Evolutionary conservation across 768 basidiomycete species (phyloP).

Genomic region (Leccinellum albellum): DNA sequence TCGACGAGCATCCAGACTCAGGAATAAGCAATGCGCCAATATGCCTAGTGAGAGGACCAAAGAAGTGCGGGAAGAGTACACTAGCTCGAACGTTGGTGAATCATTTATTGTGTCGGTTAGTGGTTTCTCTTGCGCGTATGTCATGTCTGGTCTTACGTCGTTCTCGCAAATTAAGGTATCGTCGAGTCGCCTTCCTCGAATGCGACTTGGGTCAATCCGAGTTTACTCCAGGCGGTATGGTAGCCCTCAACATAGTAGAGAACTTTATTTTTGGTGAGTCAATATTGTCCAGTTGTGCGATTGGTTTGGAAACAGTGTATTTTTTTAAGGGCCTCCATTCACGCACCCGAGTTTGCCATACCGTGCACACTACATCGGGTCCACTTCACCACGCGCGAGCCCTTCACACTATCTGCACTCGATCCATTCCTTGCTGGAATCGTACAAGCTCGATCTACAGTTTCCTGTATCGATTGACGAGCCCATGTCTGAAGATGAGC

Average conservation of each 20-base stretch:
- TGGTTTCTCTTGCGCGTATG: not conserved
- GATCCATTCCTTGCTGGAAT: constrained; percentile 61
- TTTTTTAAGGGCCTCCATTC: constrained; percentile 71
- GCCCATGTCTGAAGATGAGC: constrained; percentile 29
- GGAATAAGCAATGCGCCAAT: constrained; percentile 32
- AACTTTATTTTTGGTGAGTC: constrained; percentile 63
- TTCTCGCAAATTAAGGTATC: constrained; percentile 45
- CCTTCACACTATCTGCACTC: constrained; percentile 74
- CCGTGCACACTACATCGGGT: constrained; percentile 78
- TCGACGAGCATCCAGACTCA: not conserved
- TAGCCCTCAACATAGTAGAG: constrained; percentile 72
- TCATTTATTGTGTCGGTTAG: constrained; percentile 54
- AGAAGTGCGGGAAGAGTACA: constrained; percentile 87
- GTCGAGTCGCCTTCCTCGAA: constrained; percentile 85
- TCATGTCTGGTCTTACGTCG: not conserved
- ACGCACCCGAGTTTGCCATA: constrained; percentile 74
- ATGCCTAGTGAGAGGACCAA: constrained; percentile 78
- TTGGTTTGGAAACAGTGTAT: not conserved
- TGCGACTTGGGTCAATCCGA: constrained; percentile 94
- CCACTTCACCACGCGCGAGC: constrained; percentile 69
- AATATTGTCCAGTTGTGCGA: not conserved
- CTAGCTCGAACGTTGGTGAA: constrained; percentile 76
- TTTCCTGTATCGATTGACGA: constrained; percentile 34
- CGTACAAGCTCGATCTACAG: constrained; percentile 68
- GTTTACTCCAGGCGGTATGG: constrained; percentile 83